Percentiles rank a stretch among this genome's conserved stretches.
Evolutionary conservation across 306 rosid genomes (phyloP).

Genomic region (Ceratonia siliqua): DNA sequence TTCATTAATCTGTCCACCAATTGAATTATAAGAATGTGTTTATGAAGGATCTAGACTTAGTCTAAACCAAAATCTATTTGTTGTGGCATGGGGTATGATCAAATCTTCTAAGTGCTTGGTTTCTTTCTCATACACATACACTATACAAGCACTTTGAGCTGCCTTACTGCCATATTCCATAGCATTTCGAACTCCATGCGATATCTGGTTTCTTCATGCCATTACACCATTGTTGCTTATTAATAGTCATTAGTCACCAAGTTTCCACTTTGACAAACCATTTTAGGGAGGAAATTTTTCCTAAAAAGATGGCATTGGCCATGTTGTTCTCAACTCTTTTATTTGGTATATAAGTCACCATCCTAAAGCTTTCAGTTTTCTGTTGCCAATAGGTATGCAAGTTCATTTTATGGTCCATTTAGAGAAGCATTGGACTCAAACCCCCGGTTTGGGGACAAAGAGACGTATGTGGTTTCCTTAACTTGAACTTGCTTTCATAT

Average conservation of each 20-base stretch:
- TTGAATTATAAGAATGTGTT: not conserved
- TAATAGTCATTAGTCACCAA: not conserved
- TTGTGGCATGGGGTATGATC: constrained; percentile 8
- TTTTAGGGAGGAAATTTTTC: not conserved
- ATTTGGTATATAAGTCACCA: not conserved
- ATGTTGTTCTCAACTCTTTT: not conserved
- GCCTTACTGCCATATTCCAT: not conserved
- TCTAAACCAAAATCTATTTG: constrained; percentile 13
- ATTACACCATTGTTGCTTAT: constrained; percentile 22
- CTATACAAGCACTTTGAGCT: constrained; percentile 20
- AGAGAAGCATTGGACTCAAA: constrained; percentile 95
- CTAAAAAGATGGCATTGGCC: constrained; percentile 17
- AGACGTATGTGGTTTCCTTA: constrained; percentile 61
- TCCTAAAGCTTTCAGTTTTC: constrained; percentile 22
- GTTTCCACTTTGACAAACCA: constrained; percentile 13
- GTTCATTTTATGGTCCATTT: constrained; percentile 95
- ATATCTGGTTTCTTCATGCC: constrained; percentile 9
- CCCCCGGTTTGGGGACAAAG: constrained; percentile 96
- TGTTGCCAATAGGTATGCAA: constrained; percentile 74
- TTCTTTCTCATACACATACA: constrained; percentile 24
- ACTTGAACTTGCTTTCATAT: constrained; percentile 6
- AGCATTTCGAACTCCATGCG: not conserved
- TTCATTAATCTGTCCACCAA: not conserved
- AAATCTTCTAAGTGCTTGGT: constrained; percentile 19
- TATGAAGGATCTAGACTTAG: not conserved